phyloP scores from a whole-genome alignment of 495 filamentous ascomycete species.

The Xylona heveae region DNA sequence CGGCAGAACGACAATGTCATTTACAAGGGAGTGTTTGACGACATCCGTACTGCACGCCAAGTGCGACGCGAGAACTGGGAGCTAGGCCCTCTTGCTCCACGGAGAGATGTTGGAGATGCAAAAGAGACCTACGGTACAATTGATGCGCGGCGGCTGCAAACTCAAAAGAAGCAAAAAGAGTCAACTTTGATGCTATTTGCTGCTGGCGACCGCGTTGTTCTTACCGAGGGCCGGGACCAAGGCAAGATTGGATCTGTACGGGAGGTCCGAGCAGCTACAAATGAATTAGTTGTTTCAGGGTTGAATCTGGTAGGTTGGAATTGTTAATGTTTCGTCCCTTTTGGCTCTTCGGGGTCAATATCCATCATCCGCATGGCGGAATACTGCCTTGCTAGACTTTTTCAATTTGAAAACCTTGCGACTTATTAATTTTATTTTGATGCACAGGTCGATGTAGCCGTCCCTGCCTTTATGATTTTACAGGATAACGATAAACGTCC shows the following conservation, averaged over 20 bases:
- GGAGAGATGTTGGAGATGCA: conserved; percentile 36
- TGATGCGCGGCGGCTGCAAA: conserved; percentile 17
- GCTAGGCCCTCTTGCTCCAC: conserved; percentile 53
- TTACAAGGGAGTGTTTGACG: conserved; percentile 2
- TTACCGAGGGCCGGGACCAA: conserved; percentile 53
- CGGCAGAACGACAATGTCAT: conserved; percentile 8
- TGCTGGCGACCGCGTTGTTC: conserved; percentile 52
- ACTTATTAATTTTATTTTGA: conserved; percentile 5
- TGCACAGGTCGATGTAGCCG: conserved; percentile 29
- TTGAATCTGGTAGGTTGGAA: conserved; percentile 39
- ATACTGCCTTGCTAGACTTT: conserved; percentile 1
- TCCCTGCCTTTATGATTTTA: conserved; percentile 30
- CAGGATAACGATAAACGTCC: conserved; percentile 19
- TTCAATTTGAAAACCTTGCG: background rate
- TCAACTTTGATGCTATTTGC: conserved; percentile 35
- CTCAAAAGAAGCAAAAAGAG: conserved; percentile 19
- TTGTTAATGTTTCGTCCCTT: conserved; percentile 2
- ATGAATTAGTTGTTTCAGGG: conserved; percentile 38
- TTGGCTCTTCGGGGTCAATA: conserved; percentile 2
- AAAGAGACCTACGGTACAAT: conserved; percentile 27
- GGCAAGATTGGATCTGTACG: conserved; percentile 56
- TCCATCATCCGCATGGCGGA: conserved; percentile 2
- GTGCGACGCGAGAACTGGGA: conserved; percentile 45
- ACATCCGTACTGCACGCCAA: conserved; percentile 13
- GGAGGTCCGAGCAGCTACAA: conserved; percentile 30